A percentile compares a stretch with the other conserved stretches of the same genome.
Evolutionary conservation across 1,284 basidiomycete species (phyloP).

Genomic region (Tilletia caries): DNA sequence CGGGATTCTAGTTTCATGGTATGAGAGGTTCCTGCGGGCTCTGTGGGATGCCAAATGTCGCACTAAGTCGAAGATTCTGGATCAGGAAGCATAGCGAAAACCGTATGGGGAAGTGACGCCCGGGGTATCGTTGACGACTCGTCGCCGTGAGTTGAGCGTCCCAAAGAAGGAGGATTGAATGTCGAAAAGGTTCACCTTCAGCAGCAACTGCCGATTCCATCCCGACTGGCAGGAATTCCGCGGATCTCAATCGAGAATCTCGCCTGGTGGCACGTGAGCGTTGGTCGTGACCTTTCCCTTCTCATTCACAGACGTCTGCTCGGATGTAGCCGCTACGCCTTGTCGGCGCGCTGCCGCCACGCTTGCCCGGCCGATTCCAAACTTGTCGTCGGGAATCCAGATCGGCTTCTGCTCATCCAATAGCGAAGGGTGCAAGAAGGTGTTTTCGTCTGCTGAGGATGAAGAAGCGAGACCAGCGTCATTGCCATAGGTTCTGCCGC

Average conservation of each 20-base stretch:
- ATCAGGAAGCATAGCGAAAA: too few species aligned
- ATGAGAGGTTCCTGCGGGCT: too few species aligned
- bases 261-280: slow-evolving; percentile 45
- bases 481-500: too few species aligned
- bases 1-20: too few species aligned
- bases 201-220: too few species aligned
- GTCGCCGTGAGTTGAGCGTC: too few species aligned
- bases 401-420: slow-evolving; percentile 43
- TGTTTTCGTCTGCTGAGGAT: slow-evolving; percentile 17
- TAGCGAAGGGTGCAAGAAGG: slow-evolving; percentile 46
- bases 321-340: slow-evolving; percentile 41
- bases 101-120: too few species aligned
- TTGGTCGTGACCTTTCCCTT: slow-evolving; percentile 46
- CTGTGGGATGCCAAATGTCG: too few species aligned
- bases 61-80: too few species aligned
- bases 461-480: slow-evolving; percentile 20
- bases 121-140: too few species aligned
- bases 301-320: slow-evolving; percentile 42
- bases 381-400: slow-evolving; percentile 51
- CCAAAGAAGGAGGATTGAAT: slow-evolving; percentile 1
- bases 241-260: slow-evolving; percentile 32
- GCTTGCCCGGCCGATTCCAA: slow-evolving; percentile 44
- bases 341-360: slow-evolving; percentile 38
- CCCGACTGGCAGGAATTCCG: too few species aligned
- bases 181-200: neutral